A percentile compares a stretch with the other conserved stretches of the same genome.
Conservation (phyloP, 2,329 filamentous ascomycete genomes). For the Cladosporium sp. region DNA sequence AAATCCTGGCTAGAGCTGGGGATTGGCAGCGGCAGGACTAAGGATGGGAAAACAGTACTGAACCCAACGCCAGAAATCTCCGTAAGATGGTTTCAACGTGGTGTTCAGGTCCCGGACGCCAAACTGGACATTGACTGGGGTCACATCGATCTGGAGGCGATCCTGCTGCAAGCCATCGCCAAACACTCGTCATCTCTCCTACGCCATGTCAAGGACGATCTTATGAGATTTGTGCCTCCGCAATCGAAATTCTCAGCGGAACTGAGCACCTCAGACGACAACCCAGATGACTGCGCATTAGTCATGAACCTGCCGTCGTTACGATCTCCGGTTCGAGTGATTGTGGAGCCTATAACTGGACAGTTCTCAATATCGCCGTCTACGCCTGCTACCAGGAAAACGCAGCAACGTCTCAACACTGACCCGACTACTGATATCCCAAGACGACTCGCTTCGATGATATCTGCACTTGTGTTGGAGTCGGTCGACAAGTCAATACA, state of each 20-base stretch:
- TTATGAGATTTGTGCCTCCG: background rate
- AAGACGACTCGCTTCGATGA: constrained; percentile 52
- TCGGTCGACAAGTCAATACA: constrained; percentile 55
- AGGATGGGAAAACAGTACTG: constrained; percentile 26
- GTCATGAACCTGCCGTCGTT: constrained; percentile 63
- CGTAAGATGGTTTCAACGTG: constrained; percentile 78
- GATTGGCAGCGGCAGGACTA: constrained; percentile 56
- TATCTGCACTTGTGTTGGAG: constrained; percentile 56
- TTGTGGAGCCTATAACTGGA: constrained; percentile 75
- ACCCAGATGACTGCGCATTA: constrained; percentile 63
- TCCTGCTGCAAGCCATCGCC: constrained; percentile 69
- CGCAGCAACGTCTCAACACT: constrained; percentile 61
- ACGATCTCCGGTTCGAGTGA: constrained; percentile 51
- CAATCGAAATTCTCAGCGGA: constrained; percentile 50
- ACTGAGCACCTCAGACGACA: constrained; percentile 51
- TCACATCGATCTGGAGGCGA: constrained; percentile 64
- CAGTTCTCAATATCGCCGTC: constrained; percentile 61
- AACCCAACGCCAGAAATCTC: constrained; percentile 38
- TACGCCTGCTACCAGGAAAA: constrained; percentile 35
- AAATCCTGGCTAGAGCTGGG: constrained; percentile 93
- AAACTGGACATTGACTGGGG: constrained; percentile 60
- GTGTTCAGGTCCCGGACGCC: constrained; percentile 64
- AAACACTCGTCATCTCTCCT: constrained; percentile 60
- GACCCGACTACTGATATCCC: constrained; percentile 55
- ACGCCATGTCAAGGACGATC: constrained; percentile 42